Base-by-base conservation (phyloP, 306 rosid genomes). In the Fragaria vesca region DNA sequence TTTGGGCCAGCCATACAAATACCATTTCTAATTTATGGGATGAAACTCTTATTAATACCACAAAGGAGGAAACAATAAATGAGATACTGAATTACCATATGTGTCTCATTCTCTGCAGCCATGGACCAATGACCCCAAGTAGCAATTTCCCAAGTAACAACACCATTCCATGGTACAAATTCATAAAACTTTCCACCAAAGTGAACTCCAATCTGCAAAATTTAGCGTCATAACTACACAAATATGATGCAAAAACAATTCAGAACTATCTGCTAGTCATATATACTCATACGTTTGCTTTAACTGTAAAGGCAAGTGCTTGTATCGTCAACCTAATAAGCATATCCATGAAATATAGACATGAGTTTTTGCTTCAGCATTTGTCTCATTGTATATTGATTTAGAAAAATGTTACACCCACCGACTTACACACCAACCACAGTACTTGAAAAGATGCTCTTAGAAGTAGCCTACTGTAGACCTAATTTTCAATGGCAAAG, bases 151-250 rank as follows among this genome's bases (percentile, higher is more conserved):
- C 97, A 94, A 75, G 73, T 79, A 43, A 94, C 88, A 82, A 48
- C 75, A 78, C 97, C 93, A 81, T 88, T 89, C 98, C 98, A 94
- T 20, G 98, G 98, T 76, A 90, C 97, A 83, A 92, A 92, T 82
- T 94, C 97, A 81, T 94, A 90, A 73, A 92, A 92, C 2, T 52
- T 87, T 75, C 98, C 98, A 79, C 81, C 92, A 81, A 38, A 84
- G 71, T 92, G 98, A 76, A 94, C 82, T 80, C 97, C 98, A 80
- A 94, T 84, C 98, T 94, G 95, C 80, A 76, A 8, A 69, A 83
- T 30, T 80, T 65, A 80, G 75, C 75, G 84, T 24, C 76, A 81
- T 48, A 78, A 51, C 38, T 66, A 45, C 72, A 76, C 72, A 45
- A 79, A 66, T 58, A 12, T 36, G 12, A 57, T 28, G 11, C 74